phyloP scores from a whole-genome alignment of 257 asterid genomes.

The Solanum virginianum region DNA sequence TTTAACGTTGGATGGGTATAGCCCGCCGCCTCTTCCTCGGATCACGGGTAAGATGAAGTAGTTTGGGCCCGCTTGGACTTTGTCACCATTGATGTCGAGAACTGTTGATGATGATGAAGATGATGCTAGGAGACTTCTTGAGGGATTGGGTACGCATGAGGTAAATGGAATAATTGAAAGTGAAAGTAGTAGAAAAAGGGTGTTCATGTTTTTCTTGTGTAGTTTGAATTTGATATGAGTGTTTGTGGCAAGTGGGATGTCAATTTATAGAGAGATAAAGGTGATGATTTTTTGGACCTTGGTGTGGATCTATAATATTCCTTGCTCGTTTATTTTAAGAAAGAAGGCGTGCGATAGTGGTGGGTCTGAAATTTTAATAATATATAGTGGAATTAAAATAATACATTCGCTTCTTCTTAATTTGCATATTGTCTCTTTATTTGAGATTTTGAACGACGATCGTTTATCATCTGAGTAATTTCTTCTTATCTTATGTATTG shows the following conservation, averaged over 20 bases:
- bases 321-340: neutral
- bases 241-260: neutral
- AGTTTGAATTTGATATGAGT: neutral
- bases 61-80: neutral
- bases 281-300: neutral
- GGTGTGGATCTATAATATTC: neutral
- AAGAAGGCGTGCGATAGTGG: neutral
- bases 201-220: neutral
- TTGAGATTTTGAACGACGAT: accelerated
- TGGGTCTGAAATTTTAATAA: neutral
- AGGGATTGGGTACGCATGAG: neutral
- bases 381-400: too few species aligned
- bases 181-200: neutral
- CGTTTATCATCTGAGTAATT: too few species aligned
- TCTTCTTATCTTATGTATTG: too few species aligned
- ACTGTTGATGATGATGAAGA: neutral
- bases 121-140: neutral
- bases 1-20: neutral
- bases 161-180: neutral
- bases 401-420: too few species aligned
- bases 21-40: neutral
- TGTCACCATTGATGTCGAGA: neutral
- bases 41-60: neutral
- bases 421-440: too few species aligned
- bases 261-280: neutral